These are phyloP conservation scores for Dujonia santamariae DNA, from an alignment of 1,139 yeast species.

Conservation along the genomic window DNA sequence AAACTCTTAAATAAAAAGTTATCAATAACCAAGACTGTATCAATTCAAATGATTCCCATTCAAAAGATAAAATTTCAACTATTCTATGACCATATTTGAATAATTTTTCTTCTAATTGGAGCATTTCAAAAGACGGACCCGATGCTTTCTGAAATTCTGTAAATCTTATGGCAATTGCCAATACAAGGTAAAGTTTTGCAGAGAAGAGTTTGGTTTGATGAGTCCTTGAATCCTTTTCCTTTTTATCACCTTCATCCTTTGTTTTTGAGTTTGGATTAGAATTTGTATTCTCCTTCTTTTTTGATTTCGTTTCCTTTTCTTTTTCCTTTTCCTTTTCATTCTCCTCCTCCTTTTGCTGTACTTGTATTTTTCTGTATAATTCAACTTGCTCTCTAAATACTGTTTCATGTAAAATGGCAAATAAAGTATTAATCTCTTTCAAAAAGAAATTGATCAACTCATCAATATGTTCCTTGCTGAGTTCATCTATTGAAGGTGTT, in stretches of 20 bases:
- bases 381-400: slow-evolving; percentile 52
- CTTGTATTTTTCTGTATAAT: slow-evolving; percentile 21
- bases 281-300: slow-evolving; percentile 6
- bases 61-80: slow-evolving; percentile 50
- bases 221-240: slow-evolving; percentile 11
- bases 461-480: slow-evolving; percentile 12
- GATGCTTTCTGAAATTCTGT: slow-evolving; percentile 42
- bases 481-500: slow-evolving; percentile 21
- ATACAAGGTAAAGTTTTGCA: slow-evolving; percentile 49
- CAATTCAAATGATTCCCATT: slow-evolving; percentile 67
- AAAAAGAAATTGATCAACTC: slow-evolving; percentile 41
- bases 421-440: slow-evolving; percentile 52
- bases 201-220: slow-evolving; percentile 44
- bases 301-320: slow-evolving; percentile 9
- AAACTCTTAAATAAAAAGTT: slow-evolving; percentile 50
- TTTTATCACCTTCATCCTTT: slow-evolving; percentile 13
- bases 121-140: slow-evolving; percentile 28
- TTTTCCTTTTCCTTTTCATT: slow-evolving; percentile 10
- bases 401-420: slow-evolving; percentile 51
- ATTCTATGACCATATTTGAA: slow-evolving; percentile 51
- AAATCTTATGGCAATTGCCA: slow-evolving; percentile 53
- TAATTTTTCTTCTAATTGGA: slow-evolving; percentile 46
- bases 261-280: slow-evolving; percentile 11
- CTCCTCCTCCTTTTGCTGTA: slow-evolving; percentile 3
- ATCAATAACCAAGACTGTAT: slow-evolving; percentile 62